A percentile compares a stretch with the other conserved stretches of the same genome.
Conservation (phyloP, 352 stramenopile species). For the Phytophthora ramorum region DNA sequence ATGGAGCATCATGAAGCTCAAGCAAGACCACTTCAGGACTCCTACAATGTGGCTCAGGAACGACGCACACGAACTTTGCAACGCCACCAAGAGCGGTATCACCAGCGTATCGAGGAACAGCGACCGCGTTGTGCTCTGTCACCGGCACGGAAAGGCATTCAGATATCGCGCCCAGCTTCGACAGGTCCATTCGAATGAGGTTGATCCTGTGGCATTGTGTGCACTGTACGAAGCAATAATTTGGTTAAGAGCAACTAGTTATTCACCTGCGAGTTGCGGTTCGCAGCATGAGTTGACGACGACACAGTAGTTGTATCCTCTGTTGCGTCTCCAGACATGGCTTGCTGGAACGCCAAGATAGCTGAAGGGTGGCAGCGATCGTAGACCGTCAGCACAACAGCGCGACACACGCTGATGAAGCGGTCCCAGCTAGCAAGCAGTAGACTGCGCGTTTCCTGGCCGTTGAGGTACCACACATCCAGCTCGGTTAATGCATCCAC, state of each 20-base stretch:
- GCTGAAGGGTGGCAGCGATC: constrained; percentile 43
- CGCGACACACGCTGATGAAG: constrained; percentile 72
- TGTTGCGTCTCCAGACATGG: constrained; percentile 1
- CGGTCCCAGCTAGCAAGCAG: constrained; percentile 76
- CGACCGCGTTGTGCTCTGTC: constrained; percentile 15
- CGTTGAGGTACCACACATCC: constrained; percentile 81
- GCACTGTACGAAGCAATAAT: not conserved
- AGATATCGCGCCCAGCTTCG: constrained; percentile 1
- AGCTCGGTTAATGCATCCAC: constrained; percentile 72
- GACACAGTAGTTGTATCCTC: constrained; percentile 3
- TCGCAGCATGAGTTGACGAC: constrained; percentile 13
- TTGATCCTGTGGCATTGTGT: too few species aligned
- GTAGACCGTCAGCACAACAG: constrained; percentile 60
- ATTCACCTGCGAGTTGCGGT: constrained; percentile 11
- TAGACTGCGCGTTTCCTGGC: constrained; percentile 55
- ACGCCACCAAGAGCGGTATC: constrained; percentile 50
- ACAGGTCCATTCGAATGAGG: constrained; percentile 6
- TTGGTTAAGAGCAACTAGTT: constrained; percentile 10
- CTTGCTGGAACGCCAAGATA: constrained; percentile 18
- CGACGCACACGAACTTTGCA: constrained; percentile 49
- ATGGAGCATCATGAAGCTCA: constrained; percentile 46
- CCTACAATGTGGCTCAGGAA: constrained; percentile 39
- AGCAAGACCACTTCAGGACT: constrained; percentile 29
- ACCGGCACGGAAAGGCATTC: constrained; percentile 19
- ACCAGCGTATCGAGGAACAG: constrained; percentile 45